Evolutionary conservation across 1,284 basidiomycete genomes (phyloP).

Genomic region (Ustilago lituana): DNA sequence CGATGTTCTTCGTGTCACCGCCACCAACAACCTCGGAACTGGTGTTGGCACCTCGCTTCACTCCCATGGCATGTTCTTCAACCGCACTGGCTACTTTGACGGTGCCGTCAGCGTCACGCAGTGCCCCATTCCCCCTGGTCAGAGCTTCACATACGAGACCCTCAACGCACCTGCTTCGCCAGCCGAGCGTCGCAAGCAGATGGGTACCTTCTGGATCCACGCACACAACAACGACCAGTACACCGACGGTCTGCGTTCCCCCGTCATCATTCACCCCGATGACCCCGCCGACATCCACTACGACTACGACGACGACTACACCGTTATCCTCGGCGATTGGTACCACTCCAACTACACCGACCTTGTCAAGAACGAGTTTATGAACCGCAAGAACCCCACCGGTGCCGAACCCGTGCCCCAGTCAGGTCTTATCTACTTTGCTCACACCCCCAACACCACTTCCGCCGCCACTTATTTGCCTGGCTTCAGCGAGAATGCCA

Average conservation of each 20-base stretch:
- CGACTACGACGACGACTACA: conserved; percentile 90
- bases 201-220: conserved; percentile 70
- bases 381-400: conserved; percentile 72
- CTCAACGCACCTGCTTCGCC: conserved; percentile 45
- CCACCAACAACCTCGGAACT: conserved; percentile 59
- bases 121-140: conserved; percentile 63
- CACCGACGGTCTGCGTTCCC: conserved; percentile 61
- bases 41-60: conserved; percentile 56
- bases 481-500: conserved; percentile 79
- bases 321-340: conserved; percentile 84
- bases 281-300: conserved; percentile 66
- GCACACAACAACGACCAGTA: conserved; percentile 62
- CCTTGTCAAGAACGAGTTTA: conserved; percentile 71
- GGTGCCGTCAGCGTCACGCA: conserved; percentile 61
- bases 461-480: conserved; percentile 46
- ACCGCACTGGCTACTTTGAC: conserved; percentile 57
- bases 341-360: conserved; percentile 58
- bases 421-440: conserved; percentile 83
- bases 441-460: conserved; percentile 71
- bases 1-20: conserved; percentile 57
- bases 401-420: conserved; percentile 68
- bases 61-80: conserved; percentile 65
- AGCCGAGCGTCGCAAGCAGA: conserved; percentile 40
- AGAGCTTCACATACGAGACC: conserved; percentile 52
- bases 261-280: conserved; percentile 66